These are phyloP conservation scores for Allantophomopsis lycopodina DNA, from an alignment of 2,329 filamentous ascomycete genomes.

Conservation along the genomic window DNA sequence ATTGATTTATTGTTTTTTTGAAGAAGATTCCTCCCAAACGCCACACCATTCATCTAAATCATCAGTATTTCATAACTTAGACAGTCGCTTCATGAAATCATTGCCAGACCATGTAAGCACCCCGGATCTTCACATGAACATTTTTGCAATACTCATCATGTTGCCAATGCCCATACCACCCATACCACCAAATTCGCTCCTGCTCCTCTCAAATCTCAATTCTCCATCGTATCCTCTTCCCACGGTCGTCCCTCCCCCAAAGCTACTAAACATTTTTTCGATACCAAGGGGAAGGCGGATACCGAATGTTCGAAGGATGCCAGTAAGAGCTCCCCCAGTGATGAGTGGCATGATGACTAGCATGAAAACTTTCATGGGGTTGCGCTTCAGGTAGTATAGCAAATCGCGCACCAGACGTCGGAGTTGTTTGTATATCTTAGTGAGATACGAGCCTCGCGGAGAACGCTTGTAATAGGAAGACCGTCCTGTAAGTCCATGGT, in stretches of 20 bases:
- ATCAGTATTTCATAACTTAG: too few relatives aligned
- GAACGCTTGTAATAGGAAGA: constrained; percentile 67
- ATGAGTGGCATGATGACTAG: constrained; percentile 79
- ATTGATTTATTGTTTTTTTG: too few relatives aligned
- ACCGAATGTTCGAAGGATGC: constrained; percentile 66
- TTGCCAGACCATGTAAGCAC: too few relatives aligned
- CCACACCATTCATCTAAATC: too few relatives aligned
- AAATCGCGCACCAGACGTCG: constrained; percentile 71
- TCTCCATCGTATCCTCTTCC: constrained; percentile 3
- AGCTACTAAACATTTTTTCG: constrained; percentile 41
- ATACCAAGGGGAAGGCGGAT: constrained; percentile 57
- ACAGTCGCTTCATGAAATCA: too few relatives aligned
- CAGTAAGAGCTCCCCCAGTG: constrained; percentile 68
- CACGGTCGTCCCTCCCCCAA: constrained; percentile 28
- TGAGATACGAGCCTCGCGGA: constrained; percentile 66
- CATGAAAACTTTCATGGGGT: constrained; percentile 80
- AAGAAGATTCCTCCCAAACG: too few relatives aligned
- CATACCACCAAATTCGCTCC: constrained; percentile 7
- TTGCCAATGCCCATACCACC: constrained; percentile 11
- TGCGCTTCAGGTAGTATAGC: constrained; percentile 64
- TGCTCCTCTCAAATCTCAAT: constrained; percentile 10
- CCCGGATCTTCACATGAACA: constrained; percentile 14
- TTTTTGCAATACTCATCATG: constrained; percentile 16
- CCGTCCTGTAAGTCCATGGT: constrained; percentile 7
- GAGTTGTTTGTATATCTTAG: constrained; percentile 60